Percentiles rank a stretch among this genome's conserved stretches.
These are phyloP conservation scores for Geosmithia morbida DNA, from an alignment of 2,329 filamentous ascomycete genomes.

Conservation along the genomic window DNA sequence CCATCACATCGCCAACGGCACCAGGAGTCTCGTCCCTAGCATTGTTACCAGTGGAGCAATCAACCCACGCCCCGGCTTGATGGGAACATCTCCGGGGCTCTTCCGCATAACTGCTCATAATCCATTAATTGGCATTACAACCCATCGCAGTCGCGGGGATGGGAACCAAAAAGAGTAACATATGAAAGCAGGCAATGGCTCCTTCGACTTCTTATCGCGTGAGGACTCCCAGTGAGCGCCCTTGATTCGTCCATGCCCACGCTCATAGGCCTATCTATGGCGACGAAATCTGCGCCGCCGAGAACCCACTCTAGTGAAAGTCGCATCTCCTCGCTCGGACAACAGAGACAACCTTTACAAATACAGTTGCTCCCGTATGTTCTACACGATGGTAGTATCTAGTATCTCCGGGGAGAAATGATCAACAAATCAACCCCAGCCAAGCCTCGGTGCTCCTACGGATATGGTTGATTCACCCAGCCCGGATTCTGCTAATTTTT, in stretches of 20 bases:
- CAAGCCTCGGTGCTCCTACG: too few relatives aligned
- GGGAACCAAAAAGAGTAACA: neutral
- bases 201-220: neutral
- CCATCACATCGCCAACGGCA: too few relatives aligned
- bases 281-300: neutral
- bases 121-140: constrained; percentile 4
- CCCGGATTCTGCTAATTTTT: too few relatives aligned
- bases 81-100: constrained; percentile 3
- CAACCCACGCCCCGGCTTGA: neutral
- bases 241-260: neutral
- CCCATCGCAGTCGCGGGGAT: constrained; percentile 5
- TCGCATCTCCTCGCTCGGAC: constrained; percentile 15
- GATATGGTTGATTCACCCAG: too few relatives aligned
- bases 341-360: neutral
- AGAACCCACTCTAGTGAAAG: constrained; percentile 8
- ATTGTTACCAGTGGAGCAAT: too few relatives aligned
- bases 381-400: neutral
- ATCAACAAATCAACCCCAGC: neutral
- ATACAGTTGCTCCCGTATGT: neutral
- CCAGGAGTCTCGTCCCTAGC: too few relatives aligned
- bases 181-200: neutral
- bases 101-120: neutral
- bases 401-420: neutral
- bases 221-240: neutral
- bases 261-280: neutral